phyloP scores from a whole-genome alignment of 2,329 filamentous ascomycete species.

The Aspergillus niger region DNA sequence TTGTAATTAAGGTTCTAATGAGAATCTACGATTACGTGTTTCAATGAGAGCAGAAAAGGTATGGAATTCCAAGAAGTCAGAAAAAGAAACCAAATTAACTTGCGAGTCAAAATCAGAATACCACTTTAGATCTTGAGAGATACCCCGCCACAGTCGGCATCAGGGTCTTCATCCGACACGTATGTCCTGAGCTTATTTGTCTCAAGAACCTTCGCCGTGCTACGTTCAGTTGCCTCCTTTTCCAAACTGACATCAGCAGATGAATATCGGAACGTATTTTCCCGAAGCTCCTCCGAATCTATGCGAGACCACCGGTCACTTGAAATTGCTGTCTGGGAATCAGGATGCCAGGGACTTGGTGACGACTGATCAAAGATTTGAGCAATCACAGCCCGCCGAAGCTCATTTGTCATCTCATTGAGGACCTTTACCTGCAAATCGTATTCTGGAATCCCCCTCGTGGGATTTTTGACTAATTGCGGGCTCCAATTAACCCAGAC shows the following conservation, averaged over 20 bases:
- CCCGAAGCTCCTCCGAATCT: slow-evolving; percentile 1
- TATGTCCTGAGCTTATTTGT: neutral
- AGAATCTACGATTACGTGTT: neutral
- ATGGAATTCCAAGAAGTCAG: neutral
- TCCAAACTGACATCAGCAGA: neutral
- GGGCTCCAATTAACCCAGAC: slow-evolving; percentile 33
- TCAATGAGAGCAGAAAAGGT: neutral
- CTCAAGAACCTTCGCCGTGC: neutral
- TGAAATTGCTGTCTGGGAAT: slow-evolving; percentile 16
- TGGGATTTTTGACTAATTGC: slow-evolving; percentile 21
- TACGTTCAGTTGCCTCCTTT: neutral
- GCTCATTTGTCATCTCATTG: slow-evolving; percentile 28
- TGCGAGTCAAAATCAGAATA: neutral
- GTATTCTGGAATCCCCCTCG: slow-evolving; percentile 13
- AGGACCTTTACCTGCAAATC: slow-evolving; percentile 24
- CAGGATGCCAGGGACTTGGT: slow-evolving; percentile 24
- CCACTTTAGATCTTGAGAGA: slow-evolving; percentile 2
- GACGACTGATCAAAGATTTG: slow-evolving; percentile 26
- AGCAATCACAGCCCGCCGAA: slow-evolving; percentile 25
- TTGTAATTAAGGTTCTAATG: neutral
- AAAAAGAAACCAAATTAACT: neutral
- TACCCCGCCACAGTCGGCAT: slow-evolving; percentile 7
- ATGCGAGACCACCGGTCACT: slow-evolving; percentile 5
- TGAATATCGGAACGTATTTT: neutral
- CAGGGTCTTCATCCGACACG: slow-evolving; percentile 8